Evolutionary conservation across 495 filamentous ascomycete genomes (phyloP), one percentile per base, ranked within the genome.

Genomic region (Chlorociboria aeruginascens): DNA sequence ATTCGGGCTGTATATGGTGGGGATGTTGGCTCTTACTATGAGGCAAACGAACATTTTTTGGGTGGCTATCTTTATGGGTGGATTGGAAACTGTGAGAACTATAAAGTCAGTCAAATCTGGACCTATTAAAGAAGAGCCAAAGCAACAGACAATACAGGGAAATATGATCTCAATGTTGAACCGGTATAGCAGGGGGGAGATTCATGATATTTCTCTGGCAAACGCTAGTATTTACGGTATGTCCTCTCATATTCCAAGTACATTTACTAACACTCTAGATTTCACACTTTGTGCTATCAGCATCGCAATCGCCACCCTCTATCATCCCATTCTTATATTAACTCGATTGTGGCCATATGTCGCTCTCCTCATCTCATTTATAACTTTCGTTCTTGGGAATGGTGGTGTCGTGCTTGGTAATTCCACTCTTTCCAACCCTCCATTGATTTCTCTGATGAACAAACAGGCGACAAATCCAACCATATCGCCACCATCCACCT

Each of bases 31-130:
- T 30, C 67, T 98, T 32, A 66, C 74, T 13, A 89, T 90, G 67
- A 69, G 92, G 30, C 92, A 98, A 64, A 98, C 92, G 9, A 98
- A 98, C 58, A 83, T 97, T 50, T 89, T 97, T 61, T 98, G 92
- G 92, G 83, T 89, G 2, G 79, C 85, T 1, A 66, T 89, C 0
- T 96, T 92, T 60, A 74, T 94, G 48, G 87, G 88, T 48, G 88
- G 81, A 12, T 52, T 90, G 25, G 79, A 86, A 48, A 70, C 76
- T 11, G 72, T 86, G 9, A 63, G 72, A 45, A 61, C 58, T 3
- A 53, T 78, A 9, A 68, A 69, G 40, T 45, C 49, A 1, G 42
- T 75, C 58, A 53, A 58, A 14, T 51, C 56, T 51, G 14, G 54
- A 17, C 30, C 55, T 6, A 16, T 8, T 28, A 30, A 41, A 3